Evolutionary conservation across 257 asterid genomes (phyloP), one percentile per base, ranked within the genome.

Genomic region (Ilex aquifolium): DNA sequence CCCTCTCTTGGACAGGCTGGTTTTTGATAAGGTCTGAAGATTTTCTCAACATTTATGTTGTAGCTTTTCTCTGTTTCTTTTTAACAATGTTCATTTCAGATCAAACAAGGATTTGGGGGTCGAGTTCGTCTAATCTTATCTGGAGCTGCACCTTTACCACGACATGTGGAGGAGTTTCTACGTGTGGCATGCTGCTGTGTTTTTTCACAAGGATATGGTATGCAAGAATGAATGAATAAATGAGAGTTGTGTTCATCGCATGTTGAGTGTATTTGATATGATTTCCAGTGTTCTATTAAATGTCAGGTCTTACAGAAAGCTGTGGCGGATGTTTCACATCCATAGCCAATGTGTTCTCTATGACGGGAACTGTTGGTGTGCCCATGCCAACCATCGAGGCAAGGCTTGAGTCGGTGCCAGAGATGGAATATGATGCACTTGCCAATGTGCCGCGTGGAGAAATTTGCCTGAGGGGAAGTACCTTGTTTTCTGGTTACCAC

Each of bases 101-200:
- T 91, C 53, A 88, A 80, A 80, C 92, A 71, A 81, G 98, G 76
- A 46, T 91, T 91, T 71, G 98, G 98, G 51, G 98, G 98, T 60
- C 86, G 90, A 7, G 96, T 91, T 60, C 98, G 95, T 61, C 87
- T 87, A 32, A 80, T 91, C 81, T 70, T 88, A 40, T 80, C 98
- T 36, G 98, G 98, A 54, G 98, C 98, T 60, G 98, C 98, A 39
- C 98, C 98, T 14, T 71, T 91, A 65, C 91, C 96, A 27, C 81
- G 69, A 74, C 96, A 88, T 62, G 67, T 91, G 2, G 96, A 91
- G 80, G 98, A 91, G 75, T 91, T 91, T 77, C 76, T 91, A 56
- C 73, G 98, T 72, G 98, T 86, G 44, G 80, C 98, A 27, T 84
- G 96, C 80, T 76, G 98, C 74, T 81, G 86, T 68, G 77, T 80